phyloP scores from a whole-genome alignment of 2,329 filamentous ascomycete genomes.

The Cordyceps cateniannulata region DNA sequence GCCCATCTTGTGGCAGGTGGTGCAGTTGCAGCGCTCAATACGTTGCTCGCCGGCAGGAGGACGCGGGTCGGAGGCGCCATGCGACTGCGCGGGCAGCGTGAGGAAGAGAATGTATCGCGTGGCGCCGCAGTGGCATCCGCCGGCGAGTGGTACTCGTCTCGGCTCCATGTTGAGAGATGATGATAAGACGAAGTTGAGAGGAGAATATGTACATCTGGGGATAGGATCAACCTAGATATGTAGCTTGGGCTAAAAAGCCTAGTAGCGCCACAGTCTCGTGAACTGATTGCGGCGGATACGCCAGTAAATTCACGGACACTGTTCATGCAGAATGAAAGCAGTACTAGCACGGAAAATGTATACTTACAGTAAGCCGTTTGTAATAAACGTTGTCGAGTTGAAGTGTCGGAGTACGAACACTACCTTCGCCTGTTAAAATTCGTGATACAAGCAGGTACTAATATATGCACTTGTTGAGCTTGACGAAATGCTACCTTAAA shows the following conservation, averaged over 20 bases:
- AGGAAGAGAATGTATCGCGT: conserved; percentile 5
- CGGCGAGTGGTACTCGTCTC: neutral
- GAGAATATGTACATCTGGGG: neutral
- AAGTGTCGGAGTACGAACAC: no score
- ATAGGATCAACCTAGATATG: neutral
- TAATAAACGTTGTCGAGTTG: no score
- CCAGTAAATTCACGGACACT: neutral
- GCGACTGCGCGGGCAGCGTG: neutral
- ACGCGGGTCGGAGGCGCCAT: neutral
- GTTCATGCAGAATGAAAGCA: neutral
- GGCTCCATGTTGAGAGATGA: neutral
- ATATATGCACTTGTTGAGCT: no score
- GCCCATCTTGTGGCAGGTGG: conserved; percentile 37
- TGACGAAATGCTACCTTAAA: no score
- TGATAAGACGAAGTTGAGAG: neutral
- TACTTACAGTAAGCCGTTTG: no score
- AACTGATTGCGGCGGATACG: neutral
- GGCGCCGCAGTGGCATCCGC: conserved; percentile 9
- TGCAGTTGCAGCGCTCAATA: conserved; percentile 33
- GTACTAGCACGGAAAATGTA: no score
- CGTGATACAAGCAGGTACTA: no score
- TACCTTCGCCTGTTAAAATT: no score
- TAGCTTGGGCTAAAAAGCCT: neutral
- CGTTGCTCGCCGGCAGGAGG: neutral
- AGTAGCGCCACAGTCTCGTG: neutral